Evolutionary conservation across 208 protist species (phyloP).

Genomic region (Trypanosoma vivax): DNA sequence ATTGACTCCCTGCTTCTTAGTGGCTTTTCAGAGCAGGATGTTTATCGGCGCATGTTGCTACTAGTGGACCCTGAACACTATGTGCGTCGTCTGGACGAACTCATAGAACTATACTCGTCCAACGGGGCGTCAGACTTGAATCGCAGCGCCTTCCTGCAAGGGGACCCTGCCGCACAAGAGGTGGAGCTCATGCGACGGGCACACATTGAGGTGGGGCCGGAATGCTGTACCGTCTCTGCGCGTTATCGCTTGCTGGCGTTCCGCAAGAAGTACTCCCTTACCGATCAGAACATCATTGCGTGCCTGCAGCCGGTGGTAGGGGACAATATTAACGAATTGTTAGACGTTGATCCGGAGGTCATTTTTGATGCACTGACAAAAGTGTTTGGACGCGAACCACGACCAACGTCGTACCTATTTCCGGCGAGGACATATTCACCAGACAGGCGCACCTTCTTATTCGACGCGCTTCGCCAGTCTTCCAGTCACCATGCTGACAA

Average conservation of each 20-base stretch:
- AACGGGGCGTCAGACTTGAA: conserved; percentile 8
- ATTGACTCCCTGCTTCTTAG: conserved; percentile 18
- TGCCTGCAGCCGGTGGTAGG: conserved; percentile 20
- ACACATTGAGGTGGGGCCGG: conserved; percentile 49
- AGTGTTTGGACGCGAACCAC: conserved; percentile 36
- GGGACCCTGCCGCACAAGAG: conserved; percentile 27
- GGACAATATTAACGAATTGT: conserved; percentile 27
- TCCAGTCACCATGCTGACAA: not conserved
- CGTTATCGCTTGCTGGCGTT: conserved; percentile 39
- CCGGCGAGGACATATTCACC: conserved; percentile 24
- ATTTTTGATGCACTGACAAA: conserved; percentile 40
- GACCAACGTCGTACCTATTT: conserved; percentile 42
- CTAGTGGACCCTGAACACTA: conserved; percentile 35
- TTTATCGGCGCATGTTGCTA: conserved; percentile 32
- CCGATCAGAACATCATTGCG: conserved; percentile 27
- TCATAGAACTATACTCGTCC: conserved; percentile 27
- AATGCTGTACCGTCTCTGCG: conserved; percentile 40
- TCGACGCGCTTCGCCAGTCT: conserved; percentile 33
- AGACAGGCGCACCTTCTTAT: conserved; percentile 41
- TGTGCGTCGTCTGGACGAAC: conserved; percentile 27
- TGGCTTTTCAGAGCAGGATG: conserved; percentile 29
- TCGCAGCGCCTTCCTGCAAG: conserved; percentile 25
- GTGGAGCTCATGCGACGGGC: conserved; percentile 54
- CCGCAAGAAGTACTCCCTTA: conserved; percentile 35
- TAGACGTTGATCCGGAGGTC: conserved; percentile 55